A percentile compares a stretch with the other conserved stretches of the same genome.
Evolutionary conservation across 2,329 filamentous ascomycete species (phyloP).

Genomic region (Aspergillus cejpii): DNA sequence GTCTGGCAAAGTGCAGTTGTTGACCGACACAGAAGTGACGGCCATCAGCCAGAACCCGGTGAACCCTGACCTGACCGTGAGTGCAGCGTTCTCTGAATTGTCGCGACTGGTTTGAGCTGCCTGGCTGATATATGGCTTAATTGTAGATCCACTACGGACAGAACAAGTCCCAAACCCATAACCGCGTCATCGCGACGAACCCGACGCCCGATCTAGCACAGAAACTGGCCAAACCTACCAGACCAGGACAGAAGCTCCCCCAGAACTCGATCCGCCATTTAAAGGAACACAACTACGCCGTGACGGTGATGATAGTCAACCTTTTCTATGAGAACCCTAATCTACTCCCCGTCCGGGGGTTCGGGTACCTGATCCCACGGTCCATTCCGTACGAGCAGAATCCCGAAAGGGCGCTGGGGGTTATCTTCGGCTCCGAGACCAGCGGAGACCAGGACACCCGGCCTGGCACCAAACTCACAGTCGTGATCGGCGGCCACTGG

Average conservation of each 20-base stretch:
- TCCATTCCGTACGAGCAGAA: conserved; percentile 65
- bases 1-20: conserved; percentile 56
- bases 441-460: conserved; percentile 51
- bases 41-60: conserved; percentile 34
- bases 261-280: conserved; percentile 20
- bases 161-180: conserved; percentile 13
- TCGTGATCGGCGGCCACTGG: conserved; percentile 92
- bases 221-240: conserved; percentile 15
- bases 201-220: conserved; percentile 25
- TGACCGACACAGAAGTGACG: conserved; percentile 45
- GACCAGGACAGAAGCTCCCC: conserved; percentile 7
- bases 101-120: not conserved
- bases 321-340: conserved; percentile 66
- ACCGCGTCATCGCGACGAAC: conserved; percentile 32
- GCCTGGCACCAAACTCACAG: conserved; percentile 74
- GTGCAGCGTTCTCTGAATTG: not conserved
- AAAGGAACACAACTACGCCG: conserved; percentile 49
- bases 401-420: conserved; percentile 75
- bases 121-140: not conserved
- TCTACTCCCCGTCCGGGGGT: conserved; percentile 62
- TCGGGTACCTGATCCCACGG: conserved; percentile 86
- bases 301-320: conserved; percentile 88
- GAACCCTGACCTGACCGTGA: conserved; percentile 22
- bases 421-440: conserved; percentile 80
- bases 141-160: conserved; percentile 16